Percentiles rank a stretch among this genome's conserved stretches.
Conservation (phyloP, 2,329 filamentous ascomycete species). For the Pseudogymnoascus sp. region DNA sequence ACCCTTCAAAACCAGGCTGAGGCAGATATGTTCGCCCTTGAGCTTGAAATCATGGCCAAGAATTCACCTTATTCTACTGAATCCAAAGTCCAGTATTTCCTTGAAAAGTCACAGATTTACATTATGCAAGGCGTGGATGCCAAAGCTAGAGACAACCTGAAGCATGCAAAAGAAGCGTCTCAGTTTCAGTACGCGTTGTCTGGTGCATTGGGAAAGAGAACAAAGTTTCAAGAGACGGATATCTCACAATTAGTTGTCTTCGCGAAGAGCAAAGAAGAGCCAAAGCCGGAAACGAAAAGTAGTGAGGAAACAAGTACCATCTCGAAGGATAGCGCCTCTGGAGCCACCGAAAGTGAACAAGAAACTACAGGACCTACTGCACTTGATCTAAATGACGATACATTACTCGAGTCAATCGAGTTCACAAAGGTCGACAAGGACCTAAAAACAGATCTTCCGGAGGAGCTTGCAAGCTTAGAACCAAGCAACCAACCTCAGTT, state of each 20-base stretch:
- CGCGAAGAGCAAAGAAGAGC: conserved; percentile 60
- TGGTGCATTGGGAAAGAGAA: conserved; percentile 78
- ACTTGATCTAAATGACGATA: conserved; percentile 83
- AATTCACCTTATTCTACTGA: conserved; percentile 35
- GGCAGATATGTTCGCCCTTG: conserved; percentile 46
- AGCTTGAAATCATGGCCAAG: conserved; percentile 33
- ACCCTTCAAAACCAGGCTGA: conserved; percentile 55
- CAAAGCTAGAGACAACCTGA: conserved; percentile 64
- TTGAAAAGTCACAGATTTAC: conserved; percentile 78
- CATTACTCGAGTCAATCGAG: conserved; percentile 77
- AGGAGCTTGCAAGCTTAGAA: conserved; percentile 55
- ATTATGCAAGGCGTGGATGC: conserved; percentile 77
- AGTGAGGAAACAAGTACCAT: conserved; percentile 11
- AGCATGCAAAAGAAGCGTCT: conserved; percentile 58
- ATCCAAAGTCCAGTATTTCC: conserved; percentile 61
- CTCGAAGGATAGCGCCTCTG: conserved; percentile 12
- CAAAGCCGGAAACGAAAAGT: conserved; percentile 18
- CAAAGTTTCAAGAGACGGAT: conserved; percentile 70
- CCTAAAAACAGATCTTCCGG: conserved; percentile 47
- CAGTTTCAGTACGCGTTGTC: conserved; percentile 76
- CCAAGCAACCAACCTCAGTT: conserved; percentile 78
- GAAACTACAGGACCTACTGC: conserved; percentile 51
- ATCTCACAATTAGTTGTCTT: conserved; percentile 86
- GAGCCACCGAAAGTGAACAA: conserved; percentile 25
- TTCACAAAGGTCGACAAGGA: conserved; percentile 48